phyloP scores from a whole-genome alignment of 2,329 filamentous ascomycete species.

The Apiospora malaysiana region DNA sequence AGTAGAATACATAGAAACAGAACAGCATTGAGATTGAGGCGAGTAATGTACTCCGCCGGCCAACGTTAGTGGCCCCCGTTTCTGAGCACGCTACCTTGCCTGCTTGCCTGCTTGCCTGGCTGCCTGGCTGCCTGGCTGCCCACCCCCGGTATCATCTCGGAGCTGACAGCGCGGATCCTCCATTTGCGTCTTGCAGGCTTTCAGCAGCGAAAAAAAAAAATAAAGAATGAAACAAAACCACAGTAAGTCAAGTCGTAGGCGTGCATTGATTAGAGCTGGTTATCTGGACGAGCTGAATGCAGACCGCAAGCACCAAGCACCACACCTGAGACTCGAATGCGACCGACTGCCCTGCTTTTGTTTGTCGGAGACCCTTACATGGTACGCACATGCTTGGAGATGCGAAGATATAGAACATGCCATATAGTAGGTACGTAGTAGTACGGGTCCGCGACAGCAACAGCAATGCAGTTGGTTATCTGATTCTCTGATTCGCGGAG shows the following conservation, averaged over 20 bases:
- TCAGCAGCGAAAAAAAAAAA: too few species aligned
- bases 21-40: background rate
- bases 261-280: too few species aligned
- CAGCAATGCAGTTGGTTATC: too few species aligned
- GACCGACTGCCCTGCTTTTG: background rate
- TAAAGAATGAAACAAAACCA: too few species aligned
- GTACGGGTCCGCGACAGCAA: background rate
- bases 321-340: background rate
- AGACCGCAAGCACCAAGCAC: background rate
- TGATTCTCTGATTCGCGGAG: background rate
- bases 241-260: background rate
- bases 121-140: too few species aligned
- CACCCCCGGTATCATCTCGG: background rate
- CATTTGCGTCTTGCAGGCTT: too few species aligned
- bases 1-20: too few species aligned
- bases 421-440: too few species aligned
- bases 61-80: constrained; percentile 5
- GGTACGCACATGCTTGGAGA: background rate
- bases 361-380: background rate
- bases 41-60: constrained; percentile 6
- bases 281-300: background rate
- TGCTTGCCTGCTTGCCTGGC: too few species aligned
- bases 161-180: constrained; percentile 11
- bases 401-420: background rate
- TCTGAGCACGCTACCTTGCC: background rate